phyloP scores from a whole-genome alignment of 2,329 filamentous ascomycete genomes.

The Pseudodiploospora longispora region DNA sequence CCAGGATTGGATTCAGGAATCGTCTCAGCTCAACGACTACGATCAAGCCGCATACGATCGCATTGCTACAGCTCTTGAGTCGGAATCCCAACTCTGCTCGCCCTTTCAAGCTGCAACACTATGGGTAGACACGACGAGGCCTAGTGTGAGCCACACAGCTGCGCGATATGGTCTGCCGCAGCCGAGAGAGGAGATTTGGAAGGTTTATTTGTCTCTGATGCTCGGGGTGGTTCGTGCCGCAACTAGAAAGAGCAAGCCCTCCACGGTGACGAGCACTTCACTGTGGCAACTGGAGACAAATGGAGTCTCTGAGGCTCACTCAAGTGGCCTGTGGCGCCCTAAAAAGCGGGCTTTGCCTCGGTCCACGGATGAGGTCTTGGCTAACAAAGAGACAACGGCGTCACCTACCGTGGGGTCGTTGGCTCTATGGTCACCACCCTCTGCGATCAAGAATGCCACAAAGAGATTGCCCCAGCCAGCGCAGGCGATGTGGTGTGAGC shows the following conservation, averaged over 20 bases:
- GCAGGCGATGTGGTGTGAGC: neutral
- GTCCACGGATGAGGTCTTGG: neutral
- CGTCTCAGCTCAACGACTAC: neutral
- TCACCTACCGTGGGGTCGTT: neutral
- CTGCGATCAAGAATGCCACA: neutral
- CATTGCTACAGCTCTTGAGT: conserved; percentile 1
- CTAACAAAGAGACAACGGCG: neutral
- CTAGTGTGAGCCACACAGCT: neutral
- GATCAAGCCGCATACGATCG: conserved; percentile 1
- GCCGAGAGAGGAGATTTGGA: conserved; percentile 27
- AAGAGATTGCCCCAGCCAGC: conserved; percentile 2
- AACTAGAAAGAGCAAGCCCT: conserved; percentile 6
- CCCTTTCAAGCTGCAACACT: neutral
- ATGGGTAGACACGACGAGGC: conserved; percentile 1
- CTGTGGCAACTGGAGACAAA: neutral
- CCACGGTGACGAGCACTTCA: conserved; percentile 1
- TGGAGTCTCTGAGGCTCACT: neutral
- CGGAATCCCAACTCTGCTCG: conserved; percentile 1
- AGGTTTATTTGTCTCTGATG: conserved; percentile 17
- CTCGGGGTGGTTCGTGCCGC: conserved; percentile 3
- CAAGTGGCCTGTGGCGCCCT: neutral
- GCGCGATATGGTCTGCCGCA: conserved; percentile 23
- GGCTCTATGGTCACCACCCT: neutral
- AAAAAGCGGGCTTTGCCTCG: neutral
- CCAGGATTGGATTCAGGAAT: neutral